These are phyloP conservation scores for Byssochlamys sp. DNA, from an alignment of 2,329 filamentous ascomycete genomes.

Conservation along the genomic window DNA sequence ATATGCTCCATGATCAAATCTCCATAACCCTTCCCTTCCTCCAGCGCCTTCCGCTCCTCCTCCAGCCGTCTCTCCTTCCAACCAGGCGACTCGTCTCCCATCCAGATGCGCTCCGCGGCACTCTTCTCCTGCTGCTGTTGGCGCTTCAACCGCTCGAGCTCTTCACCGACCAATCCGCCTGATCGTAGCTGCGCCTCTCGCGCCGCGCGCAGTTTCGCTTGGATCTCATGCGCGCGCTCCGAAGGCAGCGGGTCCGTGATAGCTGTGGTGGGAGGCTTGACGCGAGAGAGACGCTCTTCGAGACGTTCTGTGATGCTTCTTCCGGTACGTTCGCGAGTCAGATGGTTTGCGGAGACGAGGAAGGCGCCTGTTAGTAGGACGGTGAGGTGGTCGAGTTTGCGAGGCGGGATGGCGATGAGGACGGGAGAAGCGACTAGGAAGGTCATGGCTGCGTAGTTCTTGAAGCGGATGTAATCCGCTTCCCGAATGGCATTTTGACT, in stretches of 20 bases:
- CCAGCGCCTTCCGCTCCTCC: conserved; percentile 35
- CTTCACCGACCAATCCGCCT: conserved; percentile 13
- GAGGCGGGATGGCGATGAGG: conserved; percentile 20
- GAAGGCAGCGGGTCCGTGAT: conserved; percentile 18
- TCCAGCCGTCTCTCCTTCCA: conserved; percentile 34
- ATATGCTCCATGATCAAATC: conserved; percentile 39
- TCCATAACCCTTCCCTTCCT: conserved; percentile 35
- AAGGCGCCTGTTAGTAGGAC: conserved; percentile 27
- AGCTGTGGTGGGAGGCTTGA: conserved; percentile 10
- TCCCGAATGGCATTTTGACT: conserved; percentile 13
- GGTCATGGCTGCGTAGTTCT: conserved; percentile 29
- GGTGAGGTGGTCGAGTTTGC: conserved; percentile 29
- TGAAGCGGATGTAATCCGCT: conserved; percentile 32
- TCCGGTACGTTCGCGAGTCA: conserved; percentile 28
- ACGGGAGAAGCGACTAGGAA: conserved; percentile 26
- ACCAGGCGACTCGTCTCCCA: conserved; percentile 33
- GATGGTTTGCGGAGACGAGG: conserved; percentile 22
- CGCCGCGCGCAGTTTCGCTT: conserved; percentile 20
- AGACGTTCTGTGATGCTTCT: conserved; percentile 26
- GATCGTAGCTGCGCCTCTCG: conserved; percentile 18
- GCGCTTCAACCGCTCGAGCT: conserved; percentile 24
- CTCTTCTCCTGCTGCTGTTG: conserved; percentile 20
- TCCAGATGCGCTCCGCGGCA: conserved; percentile 26
- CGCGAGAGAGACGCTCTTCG: conserved; percentile 16
- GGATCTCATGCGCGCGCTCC: conserved; percentile 25